Evolutionary conservation across 192 early-diverging fungal species (phyloP).

Genomic region (Glomus cerebriforme): DNA sequence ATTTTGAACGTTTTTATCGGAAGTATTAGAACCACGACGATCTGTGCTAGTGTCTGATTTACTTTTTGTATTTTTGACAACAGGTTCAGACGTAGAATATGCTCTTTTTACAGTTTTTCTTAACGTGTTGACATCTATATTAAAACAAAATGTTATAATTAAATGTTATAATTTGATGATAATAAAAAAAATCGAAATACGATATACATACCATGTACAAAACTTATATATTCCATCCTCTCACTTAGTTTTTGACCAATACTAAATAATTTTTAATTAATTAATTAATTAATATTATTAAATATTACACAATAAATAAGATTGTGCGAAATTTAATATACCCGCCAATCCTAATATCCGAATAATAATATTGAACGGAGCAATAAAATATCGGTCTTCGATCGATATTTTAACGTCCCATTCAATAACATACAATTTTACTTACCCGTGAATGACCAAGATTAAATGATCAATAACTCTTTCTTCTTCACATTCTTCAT

Average conservation of each 20-base stretch:
- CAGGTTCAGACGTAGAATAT: slow-evolving; percentile 37
- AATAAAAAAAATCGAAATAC: too few relatives aligned
- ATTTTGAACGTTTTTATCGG: neutral
- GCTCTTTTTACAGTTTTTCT: slow-evolving; percentile 67
- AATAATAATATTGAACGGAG: too few relatives aligned
- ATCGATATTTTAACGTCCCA: too few relatives aligned
- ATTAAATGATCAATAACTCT: slow-evolving; percentile 77
- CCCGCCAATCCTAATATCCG: too few relatives aligned
- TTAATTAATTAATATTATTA: neutral
- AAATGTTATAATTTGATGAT: neutral
- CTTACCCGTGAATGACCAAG: slow-evolving; percentile 78
- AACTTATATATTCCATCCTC: slow-evolving; percentile 66
- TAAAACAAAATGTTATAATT: neutral
- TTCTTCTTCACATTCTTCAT: slow-evolving; percentile 59
- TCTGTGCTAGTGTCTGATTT: neutral
- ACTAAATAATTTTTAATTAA: slow-evolving; percentile 32
- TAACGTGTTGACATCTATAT: slow-evolving; percentile 67
- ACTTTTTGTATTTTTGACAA: slow-evolving; percentile 11
- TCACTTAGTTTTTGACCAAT: slow-evolving; percentile 85
- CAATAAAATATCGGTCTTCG: too few relatives aligned
- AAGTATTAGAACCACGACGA: neutral
- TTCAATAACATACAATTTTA: too few relatives aligned
- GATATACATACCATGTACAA: slow-evolving; percentile 58
- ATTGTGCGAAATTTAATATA: too few relatives aligned
- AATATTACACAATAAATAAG: slow-evolving; percentile 16